These are phyloP conservation scores for Ustilago tritici DNA, from an alignment of 1,284 basidiomycete genomes.

Conservation along the genomic window DNA sequence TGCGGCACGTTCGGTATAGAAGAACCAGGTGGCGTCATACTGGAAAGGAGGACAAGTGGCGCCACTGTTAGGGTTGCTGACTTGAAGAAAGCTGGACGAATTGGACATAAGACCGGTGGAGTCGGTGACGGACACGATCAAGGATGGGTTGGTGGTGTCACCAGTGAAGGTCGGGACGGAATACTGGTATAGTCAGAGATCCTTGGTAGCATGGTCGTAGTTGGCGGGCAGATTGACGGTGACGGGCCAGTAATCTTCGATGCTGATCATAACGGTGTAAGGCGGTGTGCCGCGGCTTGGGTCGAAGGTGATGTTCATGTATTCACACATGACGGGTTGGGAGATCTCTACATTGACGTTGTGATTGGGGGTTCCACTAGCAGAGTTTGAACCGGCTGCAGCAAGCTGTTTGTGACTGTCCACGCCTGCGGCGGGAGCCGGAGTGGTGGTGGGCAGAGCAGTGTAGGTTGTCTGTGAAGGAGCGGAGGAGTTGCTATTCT, in stretches of 20 bases:
- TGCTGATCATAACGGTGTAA: slow-evolving; percentile 56
- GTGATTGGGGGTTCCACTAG: slow-evolving; percentile 13
- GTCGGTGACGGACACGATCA: slow-evolving; percentile 58
- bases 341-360: slow-evolving; percentile 40
- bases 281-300: slow-evolving; percentile 52
- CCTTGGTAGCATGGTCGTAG: slow-evolving; percentile 50
- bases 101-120: slow-evolving; percentile 56
- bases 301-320: slow-evolving; percentile 60
- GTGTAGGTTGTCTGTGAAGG: not conserved
- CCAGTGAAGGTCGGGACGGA: slow-evolving; percentile 39
- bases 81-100: slow-evolving; percentile 45
- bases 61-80: slow-evolving; percentile 14
- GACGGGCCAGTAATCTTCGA: slow-evolving; percentile 52
- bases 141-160: slow-evolving; percentile 36
- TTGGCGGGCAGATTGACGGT: slow-evolving; percentile 34
- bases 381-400: slow-evolving; percentile 9
- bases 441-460: slow-evolving; percentile 7
- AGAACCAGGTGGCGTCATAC: slow-evolving; percentile 32
- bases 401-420: slow-evolving; percentile 18
- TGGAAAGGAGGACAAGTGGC: slow-evolving; percentile 27
- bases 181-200: slow-evolving; percentile 55
- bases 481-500: not conserved
- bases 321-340: slow-evolving; percentile 49
- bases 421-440: not conserved
- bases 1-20: slow-evolving; percentile 31